Base-by-base conservation (phyloP, 163 green algal genomes). In the Chlorella variabilis region DNA sequence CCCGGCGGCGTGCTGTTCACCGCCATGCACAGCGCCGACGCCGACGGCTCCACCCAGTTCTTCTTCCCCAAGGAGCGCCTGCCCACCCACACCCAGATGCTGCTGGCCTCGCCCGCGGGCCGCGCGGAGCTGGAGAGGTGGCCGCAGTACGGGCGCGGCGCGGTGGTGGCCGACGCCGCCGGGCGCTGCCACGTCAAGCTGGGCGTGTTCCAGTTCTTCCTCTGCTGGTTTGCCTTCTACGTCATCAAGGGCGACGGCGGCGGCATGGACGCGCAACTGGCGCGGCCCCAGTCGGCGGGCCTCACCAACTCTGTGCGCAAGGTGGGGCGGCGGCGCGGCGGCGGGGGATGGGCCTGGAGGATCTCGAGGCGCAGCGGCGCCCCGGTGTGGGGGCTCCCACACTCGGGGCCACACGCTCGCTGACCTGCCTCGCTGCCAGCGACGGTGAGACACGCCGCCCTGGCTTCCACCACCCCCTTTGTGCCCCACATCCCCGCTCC, bases 191-290 rank as follows among this genome's bases (percentile, higher is more conserved):
- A 90, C 78, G 71, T 96, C 29, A 90, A 93, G 54, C 85, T 96
- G 0, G 66, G 66, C 78, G 88, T 95, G 23, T 89, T 94, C 29
- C 76, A 91, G 75, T 97, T 95, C 86, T 97, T 91, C 63, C 88
- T 92, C 74, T 91, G 89, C 70, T 97, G 94, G 94, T 91, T 89
- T 23, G 92, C 93, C 3, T 97, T 96, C 81, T 97, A 93, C 79
- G 93, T 95, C 33, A 87, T 96, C 63, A 74, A 87, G 34, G 80
- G 81, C 45, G 67, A 74, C 33, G 69, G 77, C 59, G 63, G 36
- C 27, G 65, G 48, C 20, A 29, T 51, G 29, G 81, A 84, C n/a
- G 61, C 73, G 42, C 75, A 49, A 59, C 25, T 78, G 39, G n/a
- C 36, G 33, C 62, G 70, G 58, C 66, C 65, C 27, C 58, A 69